Base-by-base conservation (phyloP, 352 stramenopile genomes). In the Thraustochytrium sp. region DNA sequence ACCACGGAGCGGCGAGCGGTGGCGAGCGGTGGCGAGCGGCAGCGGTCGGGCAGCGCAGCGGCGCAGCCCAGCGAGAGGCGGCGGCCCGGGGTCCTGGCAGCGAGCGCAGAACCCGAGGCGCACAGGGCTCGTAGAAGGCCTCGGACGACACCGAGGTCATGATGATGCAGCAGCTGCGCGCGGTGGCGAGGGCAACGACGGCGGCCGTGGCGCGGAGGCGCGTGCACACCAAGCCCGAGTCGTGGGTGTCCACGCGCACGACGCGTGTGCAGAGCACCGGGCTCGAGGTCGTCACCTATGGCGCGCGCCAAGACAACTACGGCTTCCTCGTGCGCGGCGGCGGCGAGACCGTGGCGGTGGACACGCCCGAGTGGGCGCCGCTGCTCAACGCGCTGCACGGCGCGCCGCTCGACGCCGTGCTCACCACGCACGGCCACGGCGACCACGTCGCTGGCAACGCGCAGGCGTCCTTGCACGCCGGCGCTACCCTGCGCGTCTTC, bases 391-490 rank as follows among this genome's bases (percentile, higher is more conserved):
- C 86, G 11, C 91, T 91, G 23, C 87, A 89, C 62, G 63, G 86
- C 77, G 87, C 93, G 48, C 87, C 85, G 59, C 89, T 98, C 76
- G 92, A 89, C 21, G 88, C 92, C 82, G 93, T 98, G 86, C 88
- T 97, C 38, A 97, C 94, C 76, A 98, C 94, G 0, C 94, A 98
- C 86, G 91, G 92, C 76, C 94, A 98, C 87, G 89, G 86, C 83
- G 94, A 98, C 88, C 94, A 98, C 84, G 90, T 92, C 0, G 94
- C 93, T n/a, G 94, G 93, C n/a, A 97, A 98, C 85, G 59, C 87
- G 13, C 89, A 91, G 21, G 87, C 97, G 16, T 55, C 86, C 2
- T 63, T 89, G 21, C 86, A 93, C 56, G 83, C 92, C 38, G 83
- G 88, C 21, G 82, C 87, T n/a, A 34, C 84, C 46, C 88, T 97